A percentile compares a stretch with the other conserved stretches of the same genome.
These are phyloP conservation scores for Termitomyces sp. DNA, from an alignment of 768 basidiomycete species.

Conservation along the genomic window DNA sequence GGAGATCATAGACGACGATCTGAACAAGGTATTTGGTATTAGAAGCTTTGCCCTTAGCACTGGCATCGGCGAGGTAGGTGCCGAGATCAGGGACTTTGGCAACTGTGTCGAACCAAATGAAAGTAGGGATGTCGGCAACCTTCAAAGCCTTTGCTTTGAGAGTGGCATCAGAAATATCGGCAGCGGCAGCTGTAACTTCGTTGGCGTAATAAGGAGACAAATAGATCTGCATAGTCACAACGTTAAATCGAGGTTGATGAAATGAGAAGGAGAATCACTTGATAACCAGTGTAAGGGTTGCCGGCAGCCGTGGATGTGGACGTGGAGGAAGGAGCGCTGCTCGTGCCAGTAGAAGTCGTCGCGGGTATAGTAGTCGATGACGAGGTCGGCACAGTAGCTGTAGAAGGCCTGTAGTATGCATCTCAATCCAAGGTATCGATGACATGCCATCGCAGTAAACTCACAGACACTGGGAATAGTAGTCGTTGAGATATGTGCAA, in stretches of 20 bases:
- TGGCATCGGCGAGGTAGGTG: constrained; percentile 54
- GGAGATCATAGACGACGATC: constrained; percentile 57
- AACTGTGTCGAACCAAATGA: constrained; percentile 58
- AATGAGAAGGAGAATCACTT: constrained; percentile 23
- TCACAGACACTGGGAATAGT: constrained; percentile 41
- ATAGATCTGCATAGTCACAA: constrained; percentile 35
- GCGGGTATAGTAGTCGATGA: background rate
- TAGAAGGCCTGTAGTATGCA: constrained; percentile 6
- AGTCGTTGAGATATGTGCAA: constrained; percentile 32
- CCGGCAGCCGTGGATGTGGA: constrained; percentile 24
- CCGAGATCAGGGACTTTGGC: constrained; percentile 53
- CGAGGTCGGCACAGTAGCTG: constrained; percentile 9
- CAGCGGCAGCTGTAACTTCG: constrained; percentile 50
- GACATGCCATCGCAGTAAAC: background rate
- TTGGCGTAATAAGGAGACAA: constrained; percentile 53
- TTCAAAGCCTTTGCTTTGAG: constrained; percentile 45
- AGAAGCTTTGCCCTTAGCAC: constrained; percentile 37
- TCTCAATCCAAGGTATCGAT: background rate
- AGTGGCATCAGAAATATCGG: constrained; percentile 44
- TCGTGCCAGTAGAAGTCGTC: constrained; percentile 13
- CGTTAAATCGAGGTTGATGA: background rate
- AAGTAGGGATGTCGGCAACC: constrained; percentile 58
- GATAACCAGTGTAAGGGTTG: constrained; percentile 52
- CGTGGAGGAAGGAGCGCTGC: constrained; percentile 12
- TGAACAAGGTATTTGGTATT: constrained; percentile 49